Evolutionary conservation across 768 basidiomycete genomes (phyloP).

Genomic region (Pleurotus sapidus): DNA sequence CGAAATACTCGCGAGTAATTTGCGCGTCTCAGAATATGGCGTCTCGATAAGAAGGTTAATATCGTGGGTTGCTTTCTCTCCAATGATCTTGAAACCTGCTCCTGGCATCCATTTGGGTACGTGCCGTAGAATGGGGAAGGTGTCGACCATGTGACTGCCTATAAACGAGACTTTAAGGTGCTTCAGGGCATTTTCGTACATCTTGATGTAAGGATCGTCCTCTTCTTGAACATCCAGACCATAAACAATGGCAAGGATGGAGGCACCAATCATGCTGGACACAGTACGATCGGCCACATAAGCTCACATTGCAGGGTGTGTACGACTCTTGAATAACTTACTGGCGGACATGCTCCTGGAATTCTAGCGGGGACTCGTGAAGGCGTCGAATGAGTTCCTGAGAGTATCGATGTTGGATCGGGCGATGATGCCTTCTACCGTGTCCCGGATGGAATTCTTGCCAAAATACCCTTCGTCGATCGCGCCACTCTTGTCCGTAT

Average conservation of each 20-base stretch:
- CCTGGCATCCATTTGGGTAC: not conserved
- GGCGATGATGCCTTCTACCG: conserved; percentile 24
- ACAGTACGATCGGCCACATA: conserved; percentile 8
- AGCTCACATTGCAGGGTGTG: too few relatives aligned
- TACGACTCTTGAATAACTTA: conserved; percentile 16
- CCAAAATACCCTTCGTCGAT: conserved; percentile 37
- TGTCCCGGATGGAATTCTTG: conserved; percentile 34
- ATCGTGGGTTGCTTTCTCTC: not conserved
- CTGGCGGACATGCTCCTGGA: conserved; percentile 32
- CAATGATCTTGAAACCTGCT: not conserved
- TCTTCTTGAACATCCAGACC: not conserved
- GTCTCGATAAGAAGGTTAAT: not conserved
- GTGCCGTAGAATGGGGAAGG: not conserved
- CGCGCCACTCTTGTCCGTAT: conserved; percentile 40
- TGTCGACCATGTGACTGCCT: not conserved
- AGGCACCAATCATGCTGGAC: not conserved
- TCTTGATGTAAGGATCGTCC: not conserved
- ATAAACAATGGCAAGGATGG: not conserved
- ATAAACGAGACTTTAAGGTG: not conserved
- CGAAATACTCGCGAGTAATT: conserved; percentile 18
- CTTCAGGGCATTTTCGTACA: not conserved
- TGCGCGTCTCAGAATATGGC: conserved; percentile 15
- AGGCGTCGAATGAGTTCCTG: conserved; percentile 29
- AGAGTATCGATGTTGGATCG: conserved; percentile 23
- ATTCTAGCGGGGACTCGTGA: conserved; percentile 33